These are phyloP conservation scores for Orobanche coerulescens DNA, from an alignment of 257 asterid species.

Conservation along the genomic window DNA sequence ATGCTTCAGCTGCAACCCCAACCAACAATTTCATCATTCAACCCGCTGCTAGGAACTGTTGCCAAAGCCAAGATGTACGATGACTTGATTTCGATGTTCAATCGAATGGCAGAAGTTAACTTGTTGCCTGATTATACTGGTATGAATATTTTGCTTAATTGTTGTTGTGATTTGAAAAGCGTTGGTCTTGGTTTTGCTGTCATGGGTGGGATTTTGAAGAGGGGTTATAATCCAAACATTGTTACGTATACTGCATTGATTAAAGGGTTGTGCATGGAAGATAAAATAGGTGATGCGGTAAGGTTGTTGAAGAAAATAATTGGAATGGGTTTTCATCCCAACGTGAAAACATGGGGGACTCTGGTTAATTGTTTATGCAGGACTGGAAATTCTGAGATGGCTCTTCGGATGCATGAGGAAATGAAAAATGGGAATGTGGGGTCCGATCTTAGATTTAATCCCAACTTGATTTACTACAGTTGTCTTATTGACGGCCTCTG, in stretches of 20 bases:
- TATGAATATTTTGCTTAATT: conserved; percentile 47
- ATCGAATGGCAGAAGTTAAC: conserved; percentile 33
- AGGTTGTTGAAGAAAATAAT: conserved; percentile 40
- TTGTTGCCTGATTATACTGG: conserved; percentile 46
- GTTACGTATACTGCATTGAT: conserved; percentile 49
- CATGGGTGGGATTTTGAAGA: conserved; percentile 46
- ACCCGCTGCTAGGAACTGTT: conserved; percentile 35
- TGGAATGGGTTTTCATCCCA: conserved; percentile 39
- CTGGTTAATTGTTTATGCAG: conserved; percentile 57
- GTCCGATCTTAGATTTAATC: conserved; percentile 30
- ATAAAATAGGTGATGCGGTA: conserved; percentile 43
- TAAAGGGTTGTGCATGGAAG: conserved; percentile 52
- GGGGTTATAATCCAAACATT: conserved; percentile 48
- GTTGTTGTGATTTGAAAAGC: conserved; percentile 41
- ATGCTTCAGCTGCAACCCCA: conserved; percentile 49
- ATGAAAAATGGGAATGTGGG: conserved; percentile 31
- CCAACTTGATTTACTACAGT: conserved; percentile 47
- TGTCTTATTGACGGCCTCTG: conserved; percentile 56
- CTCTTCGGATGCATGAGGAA: conserved; percentile 46
- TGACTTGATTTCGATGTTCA: conserved; percentile 35
- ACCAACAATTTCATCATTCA: conserved; percentile 41
- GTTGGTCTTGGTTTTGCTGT: conserved; percentile 45
- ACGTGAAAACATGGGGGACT: conserved; percentile 49
- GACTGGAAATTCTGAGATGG: conserved; percentile 50
- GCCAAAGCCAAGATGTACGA: conserved; percentile 37